Evolutionary conservation across 306 rosid genomes (phyloP).

Genomic region (Ziziphus jujuba): DNA sequence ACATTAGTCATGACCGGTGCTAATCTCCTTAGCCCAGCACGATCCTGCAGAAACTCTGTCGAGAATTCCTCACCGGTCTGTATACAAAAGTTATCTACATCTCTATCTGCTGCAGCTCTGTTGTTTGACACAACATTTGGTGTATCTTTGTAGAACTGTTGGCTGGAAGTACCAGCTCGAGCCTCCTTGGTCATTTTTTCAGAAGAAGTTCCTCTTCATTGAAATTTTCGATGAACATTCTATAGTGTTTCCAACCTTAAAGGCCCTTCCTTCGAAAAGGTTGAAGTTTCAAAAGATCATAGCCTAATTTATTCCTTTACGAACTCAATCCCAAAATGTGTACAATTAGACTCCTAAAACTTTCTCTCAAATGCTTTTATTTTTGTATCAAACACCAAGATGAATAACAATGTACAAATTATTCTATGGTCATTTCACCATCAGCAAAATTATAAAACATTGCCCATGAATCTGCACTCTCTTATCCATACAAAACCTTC

Average conservation of each 20-base stretch:
- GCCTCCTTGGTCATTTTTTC: constrained; percentile 67
- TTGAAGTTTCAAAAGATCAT: background rate
- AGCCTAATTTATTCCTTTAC: too few relatives aligned
- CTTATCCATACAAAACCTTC: background rate
- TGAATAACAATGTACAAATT: background rate
- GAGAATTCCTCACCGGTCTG: constrained; percentile 97
- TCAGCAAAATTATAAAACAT: background rate
- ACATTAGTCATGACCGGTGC: constrained; percentile 35
- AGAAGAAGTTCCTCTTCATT: constrained; percentile 14
- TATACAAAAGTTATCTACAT: constrained; percentile 46
- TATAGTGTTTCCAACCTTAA: constrained; percentile 21
- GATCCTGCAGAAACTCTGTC: constrained; percentile 68
- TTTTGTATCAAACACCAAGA: background rate
- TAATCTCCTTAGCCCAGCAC: constrained; percentile 53
- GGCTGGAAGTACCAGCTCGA: constrained; percentile 36
- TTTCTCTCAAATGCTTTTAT: constrained; percentile 13
- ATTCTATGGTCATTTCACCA: background rate
- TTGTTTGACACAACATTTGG: constrained; percentile 29
- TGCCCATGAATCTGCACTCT: background rate
- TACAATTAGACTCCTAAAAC: constrained; percentile 2
- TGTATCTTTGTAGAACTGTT: constrained; percentile 29
- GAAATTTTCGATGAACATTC: constrained; percentile 29
- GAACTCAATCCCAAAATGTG: background rate
- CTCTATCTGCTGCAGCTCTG: constrained; percentile 27
- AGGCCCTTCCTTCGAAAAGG: background rate